Evolutionary conservation across 2,329 filamentous ascomycete species (phyloP), one percentile per base, ranked within the genome.

Genomic region (Nemania sp.): DNA sequence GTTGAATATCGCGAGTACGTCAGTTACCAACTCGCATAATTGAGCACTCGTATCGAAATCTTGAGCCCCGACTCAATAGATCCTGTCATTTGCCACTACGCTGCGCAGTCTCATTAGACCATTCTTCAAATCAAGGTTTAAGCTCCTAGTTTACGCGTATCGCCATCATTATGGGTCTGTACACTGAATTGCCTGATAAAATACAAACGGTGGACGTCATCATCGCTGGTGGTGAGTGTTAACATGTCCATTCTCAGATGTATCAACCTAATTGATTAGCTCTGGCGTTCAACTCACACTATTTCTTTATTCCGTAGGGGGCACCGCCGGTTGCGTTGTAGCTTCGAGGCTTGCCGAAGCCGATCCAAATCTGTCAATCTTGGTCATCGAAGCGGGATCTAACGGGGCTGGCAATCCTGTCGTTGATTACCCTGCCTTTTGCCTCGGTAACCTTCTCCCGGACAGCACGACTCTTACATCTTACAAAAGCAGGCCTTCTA

Each of bases 361-460:
- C 3, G 66, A 70, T 26, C 65, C 69, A 0, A 32, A 32, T 10
- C 52, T 73, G 1, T 72, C 72, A 0, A 60, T 73, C 43, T 45
- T 73, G 51, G 29, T 73, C 3, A 66, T 73, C 18, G 72, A 73
- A 52, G 52, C 52, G 4, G 72, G 72, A 2, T 18, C 49, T 1
- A 29, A 73, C 22, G 70, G 70, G 20, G 54, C 53, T 24, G 8
- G 55, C 0, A 22, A 49, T 1, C 69, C 53, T 1, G 20, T n/a
- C n/a, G 38, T 76, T 5, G 35, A 56, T 2, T 80, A 85, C 47
- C 87, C 87, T 0, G 86, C 81, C 0, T 76, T 87, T 4, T 88
- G 82, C 66, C 75, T 85, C 32, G 75, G 77, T 18, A 83, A 87
- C 67, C 76, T 88, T 0, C 75, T 80, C 13, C 85, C 85, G 0